A percentile compares a stretch with the other conserved stretches of the same genome.
Evolutionary conservation across 768 basidiomycete species (phyloP).

Genomic region (Trametes coccinea): DNA sequence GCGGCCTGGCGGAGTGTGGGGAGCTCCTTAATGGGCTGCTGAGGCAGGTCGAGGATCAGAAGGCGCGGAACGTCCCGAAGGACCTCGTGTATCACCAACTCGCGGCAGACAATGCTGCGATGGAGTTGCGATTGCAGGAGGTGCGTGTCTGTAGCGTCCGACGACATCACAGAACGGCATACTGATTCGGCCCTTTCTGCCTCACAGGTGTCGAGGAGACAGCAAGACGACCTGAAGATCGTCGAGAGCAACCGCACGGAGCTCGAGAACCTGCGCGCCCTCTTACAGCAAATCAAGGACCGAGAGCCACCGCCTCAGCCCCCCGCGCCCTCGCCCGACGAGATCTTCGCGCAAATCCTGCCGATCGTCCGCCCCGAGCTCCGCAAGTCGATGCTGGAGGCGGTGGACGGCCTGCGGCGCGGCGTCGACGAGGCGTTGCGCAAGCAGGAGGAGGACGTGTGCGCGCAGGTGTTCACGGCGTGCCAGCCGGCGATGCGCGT

Average conservation of each 20-base stretch:
- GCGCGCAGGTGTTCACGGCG: conserved; percentile 7
- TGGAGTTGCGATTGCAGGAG: neutral
- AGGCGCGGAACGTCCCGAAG: neutral
- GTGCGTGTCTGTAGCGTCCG: neutral
- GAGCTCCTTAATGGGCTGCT: neutral
- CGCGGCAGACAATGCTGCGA: conserved; percentile 2
- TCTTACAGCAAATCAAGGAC: neutral
- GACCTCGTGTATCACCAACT: conserved; percentile 12
- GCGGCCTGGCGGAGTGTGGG: neutral
- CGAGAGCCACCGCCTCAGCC: conserved; percentile 11
- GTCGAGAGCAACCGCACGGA: neutral
- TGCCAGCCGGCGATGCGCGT: conserved; percentile 5
- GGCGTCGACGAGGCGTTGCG: conserved; percentile 11
- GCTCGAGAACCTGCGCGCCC: neutral
- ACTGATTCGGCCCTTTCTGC: too few species aligned
- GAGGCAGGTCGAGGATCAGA: conserved; percentile 8
- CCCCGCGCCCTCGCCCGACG: conserved; percentile 1
- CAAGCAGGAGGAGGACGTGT: conserved; percentile 9
- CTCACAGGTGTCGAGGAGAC: neutral
- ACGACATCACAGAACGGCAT: neutral
- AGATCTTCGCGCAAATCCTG: conserved; percentile 3
- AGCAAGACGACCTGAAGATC: neutral
- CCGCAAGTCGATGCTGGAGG: neutral
- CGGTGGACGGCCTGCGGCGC: neutral
- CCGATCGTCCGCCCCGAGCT: conserved; percentile 3